These are phyloP conservation scores for Nyssa sinensis DNA, from an alignment of 148 eudicot genomes.

Conservation along the genomic window DNA sequence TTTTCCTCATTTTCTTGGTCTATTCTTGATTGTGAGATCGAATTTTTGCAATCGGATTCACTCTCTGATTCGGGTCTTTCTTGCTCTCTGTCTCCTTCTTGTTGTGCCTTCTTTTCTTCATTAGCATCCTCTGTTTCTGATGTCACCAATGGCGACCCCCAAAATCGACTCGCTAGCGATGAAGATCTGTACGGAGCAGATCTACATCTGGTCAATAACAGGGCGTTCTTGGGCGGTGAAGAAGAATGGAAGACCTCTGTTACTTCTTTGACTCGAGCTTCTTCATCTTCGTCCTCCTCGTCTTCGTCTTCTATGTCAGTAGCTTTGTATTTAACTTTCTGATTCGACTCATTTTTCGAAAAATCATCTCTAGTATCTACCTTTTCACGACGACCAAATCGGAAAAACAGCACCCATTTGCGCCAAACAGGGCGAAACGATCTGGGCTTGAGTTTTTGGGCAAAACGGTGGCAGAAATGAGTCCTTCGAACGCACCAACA, in stretches of 20 bases:
- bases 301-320: constrained; percentile 12
- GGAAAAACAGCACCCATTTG: constrained; percentile 43
- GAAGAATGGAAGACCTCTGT: neutral
- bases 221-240: constrained; percentile 59
- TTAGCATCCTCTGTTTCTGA: constrained; percentile 14
- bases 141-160: constrained; percentile 34
- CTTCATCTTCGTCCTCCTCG: neutral
- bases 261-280: neutral
- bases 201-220: constrained; percentile 67
- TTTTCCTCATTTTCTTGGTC: constrained; percentile 13
- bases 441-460: constrained; percentile 7
- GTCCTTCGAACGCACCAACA: constrained; percentile 27
- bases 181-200: constrained; percentile 82
- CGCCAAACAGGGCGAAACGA: constrained; percentile 18
- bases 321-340: neutral
- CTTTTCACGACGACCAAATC: constrained; percentile 34
- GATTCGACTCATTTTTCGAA: constrained; percentile 14
- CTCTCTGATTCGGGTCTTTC: constrained; percentile 7
- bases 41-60: constrained; percentile 19
- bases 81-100: constrained; percentile 4
- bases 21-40: constrained; percentile 18
- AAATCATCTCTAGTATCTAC: constrained; percentile 24
- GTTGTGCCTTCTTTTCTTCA: neutral
- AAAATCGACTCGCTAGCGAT: constrained; percentile 46
- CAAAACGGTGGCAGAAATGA: constrained; percentile 12